Base-by-base conservation (phyloP, 2,329 filamentous ascomycete species). In the Penicillium sp. region DNA sequence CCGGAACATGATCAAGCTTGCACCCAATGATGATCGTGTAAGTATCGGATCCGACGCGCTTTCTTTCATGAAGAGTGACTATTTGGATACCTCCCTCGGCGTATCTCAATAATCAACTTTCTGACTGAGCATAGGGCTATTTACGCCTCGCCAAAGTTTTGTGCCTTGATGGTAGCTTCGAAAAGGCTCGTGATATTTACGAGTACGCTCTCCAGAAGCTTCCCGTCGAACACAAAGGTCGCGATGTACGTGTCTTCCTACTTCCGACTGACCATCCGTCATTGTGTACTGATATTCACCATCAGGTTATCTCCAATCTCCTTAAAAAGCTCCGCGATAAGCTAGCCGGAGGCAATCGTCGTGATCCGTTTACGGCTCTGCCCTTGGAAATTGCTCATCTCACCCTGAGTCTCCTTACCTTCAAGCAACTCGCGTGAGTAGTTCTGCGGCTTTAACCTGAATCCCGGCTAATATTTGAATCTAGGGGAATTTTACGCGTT, bases 151-250 rank as follows among this genome's bases (percentile, higher is more conserved):
- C 39, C 3, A 49, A 54, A 14, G 62, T 75, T 16, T 69, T 78
- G 18, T 60, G 71, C 29, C 52, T 73, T 56, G 78, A 80, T 71
- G 74, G 76, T 8, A 83, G 81, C 61, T 66, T 71, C 3, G 74
- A 78, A 21, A 77, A 76, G 29, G 84, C 84, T 5, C 61, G 82
- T 5, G 75, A 79, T 5, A 78, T 85, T 29, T 86, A 85, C 66
- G 75, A 79, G 34, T 80, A 83, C 62, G 85, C 81, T 18, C 70
- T 86, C 57, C 80, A 79, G 55, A 76, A 73, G 42, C 71, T 85
- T 16, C 71, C 76, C 13, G 62, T 71, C 9, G 67, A 72, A 32
- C 72, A 77, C 49, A 46, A 60, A 7, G 57, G 66, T 18, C 64
- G 65, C 47, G 59, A 62, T 55, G 71, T 71, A 47, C 40, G 36